A percentile compares a stretch with the other conserved stretches of the same genome.
These are phyloP conservation scores for Puccinia coronata DNA, from an alignment of 1,284 basidiomycete genomes.

Conservation along the genomic window DNA sequence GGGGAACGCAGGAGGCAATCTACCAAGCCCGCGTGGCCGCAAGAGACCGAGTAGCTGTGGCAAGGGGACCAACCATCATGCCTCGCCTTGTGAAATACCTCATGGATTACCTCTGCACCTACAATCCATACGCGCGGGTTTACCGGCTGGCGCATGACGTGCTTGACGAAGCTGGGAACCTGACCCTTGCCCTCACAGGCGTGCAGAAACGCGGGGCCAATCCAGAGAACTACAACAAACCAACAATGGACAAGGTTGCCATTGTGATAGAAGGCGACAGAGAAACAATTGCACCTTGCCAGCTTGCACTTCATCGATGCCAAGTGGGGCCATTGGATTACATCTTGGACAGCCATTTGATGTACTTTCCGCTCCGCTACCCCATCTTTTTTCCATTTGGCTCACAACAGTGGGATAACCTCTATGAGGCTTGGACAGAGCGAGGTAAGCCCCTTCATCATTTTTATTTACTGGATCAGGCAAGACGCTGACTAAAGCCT, in stretches of 20 bases:
- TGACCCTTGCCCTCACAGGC: neutral
- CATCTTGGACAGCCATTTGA: neutral
- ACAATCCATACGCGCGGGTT: slow-evolving; percentile 9
- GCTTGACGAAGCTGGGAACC: neutral
- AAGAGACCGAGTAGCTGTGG: no score
- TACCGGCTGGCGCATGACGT: neutral
- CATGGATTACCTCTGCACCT: neutral
- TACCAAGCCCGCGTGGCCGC: no score
- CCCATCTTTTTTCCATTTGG: slow-evolving; percentile 9
- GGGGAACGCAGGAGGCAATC: neutral
- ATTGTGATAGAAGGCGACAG: neutral
- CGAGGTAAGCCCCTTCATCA: no score
- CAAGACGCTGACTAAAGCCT: neutral
- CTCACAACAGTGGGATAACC: neutral
- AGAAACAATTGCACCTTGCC: neutral
- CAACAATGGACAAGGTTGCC: neutral
- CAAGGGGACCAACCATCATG: no score
- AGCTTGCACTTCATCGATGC: neutral
- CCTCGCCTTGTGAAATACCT: no score
- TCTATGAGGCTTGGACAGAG: neutral
- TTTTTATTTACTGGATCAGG: neutral
- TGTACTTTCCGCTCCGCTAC: neutral
- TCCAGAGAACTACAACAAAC: neutral
- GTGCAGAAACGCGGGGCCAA: neutral
- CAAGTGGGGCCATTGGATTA: neutral